These are phyloP conservation scores for Nevesoporus exiguus DNA, from an alignment of 768 basidiomycete species.

Conservation along the genomic window DNA sequence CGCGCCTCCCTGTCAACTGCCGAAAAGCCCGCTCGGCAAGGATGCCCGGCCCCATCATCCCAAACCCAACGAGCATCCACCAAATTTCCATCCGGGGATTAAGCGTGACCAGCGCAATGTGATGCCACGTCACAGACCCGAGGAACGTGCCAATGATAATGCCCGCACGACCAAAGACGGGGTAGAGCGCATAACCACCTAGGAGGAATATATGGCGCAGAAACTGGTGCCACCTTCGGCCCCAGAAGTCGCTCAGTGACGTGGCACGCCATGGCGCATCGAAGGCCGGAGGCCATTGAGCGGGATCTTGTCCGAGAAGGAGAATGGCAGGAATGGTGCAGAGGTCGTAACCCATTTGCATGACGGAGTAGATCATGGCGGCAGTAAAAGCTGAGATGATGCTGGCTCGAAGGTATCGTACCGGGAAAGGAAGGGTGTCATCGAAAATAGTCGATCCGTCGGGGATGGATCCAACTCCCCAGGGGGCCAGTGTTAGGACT, in stretches of 20 bases:
- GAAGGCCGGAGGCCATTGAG: background rate
- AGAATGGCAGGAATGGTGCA: background rate
- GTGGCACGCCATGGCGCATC: constrained; percentile 1
- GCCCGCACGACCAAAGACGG: background rate
- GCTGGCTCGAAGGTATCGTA: background rate
- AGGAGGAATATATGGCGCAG: background rate
- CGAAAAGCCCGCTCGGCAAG: background rate
- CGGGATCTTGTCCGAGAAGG: constrained; percentile 1
- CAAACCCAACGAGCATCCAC: background rate
- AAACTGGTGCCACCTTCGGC: constrained; percentile 2
- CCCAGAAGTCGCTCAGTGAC: background rate
- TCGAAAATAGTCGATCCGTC: background rate
- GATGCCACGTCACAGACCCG: background rate
- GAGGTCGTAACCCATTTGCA: background rate
- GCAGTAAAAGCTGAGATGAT: background rate
- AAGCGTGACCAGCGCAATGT: background rate
- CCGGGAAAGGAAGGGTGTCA: background rate
- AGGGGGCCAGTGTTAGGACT: background rate
- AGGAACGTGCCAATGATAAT: background rate
- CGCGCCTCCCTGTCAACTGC: background rate
- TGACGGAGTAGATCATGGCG: background rate
- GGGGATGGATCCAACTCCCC: background rate
- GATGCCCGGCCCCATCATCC: background rate
- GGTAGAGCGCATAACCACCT: background rate
- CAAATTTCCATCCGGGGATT: background rate